Conservation (phyloP, 345 rosid genomes). For the Brassica carinata region DNA sequence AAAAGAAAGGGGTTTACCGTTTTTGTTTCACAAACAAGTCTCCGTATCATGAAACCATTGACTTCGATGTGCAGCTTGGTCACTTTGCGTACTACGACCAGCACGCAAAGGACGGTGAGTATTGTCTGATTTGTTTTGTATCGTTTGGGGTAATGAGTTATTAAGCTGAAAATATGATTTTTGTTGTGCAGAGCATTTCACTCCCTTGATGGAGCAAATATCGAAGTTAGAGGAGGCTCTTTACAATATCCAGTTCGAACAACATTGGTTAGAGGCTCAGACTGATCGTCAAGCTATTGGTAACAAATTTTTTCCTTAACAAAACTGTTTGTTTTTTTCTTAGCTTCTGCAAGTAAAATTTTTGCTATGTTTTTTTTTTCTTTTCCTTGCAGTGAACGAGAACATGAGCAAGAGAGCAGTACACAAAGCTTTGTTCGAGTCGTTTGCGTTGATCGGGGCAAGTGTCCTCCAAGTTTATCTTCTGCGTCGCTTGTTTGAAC, state of each 20-base stretch:
- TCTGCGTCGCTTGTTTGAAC: conserved; percentile 65
- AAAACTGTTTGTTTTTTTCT: neutral
- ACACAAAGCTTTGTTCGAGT: conserved; percentile 67
- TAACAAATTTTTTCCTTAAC: neutral
- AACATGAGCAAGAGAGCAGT: conserved; percentile 65
- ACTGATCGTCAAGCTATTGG: conserved; percentile 70
- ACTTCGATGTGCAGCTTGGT: conserved; percentile 67
- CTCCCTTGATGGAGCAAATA: conserved; percentile 64
- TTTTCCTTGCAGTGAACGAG: conserved; percentile 57
- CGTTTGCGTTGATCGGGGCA: conserved; percentile 60
- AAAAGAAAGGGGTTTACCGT: conserved; percentile 58
- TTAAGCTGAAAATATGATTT: conserved; percentile 8
- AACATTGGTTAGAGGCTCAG: conserved; percentile 85
- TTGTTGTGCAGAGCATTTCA: conserved; percentile 56
- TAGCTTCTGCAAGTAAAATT: neutral
- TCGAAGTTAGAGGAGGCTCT: conserved; percentile 69
- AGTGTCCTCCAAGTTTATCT: conserved; percentile 68
- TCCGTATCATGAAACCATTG: conserved; percentile 71
- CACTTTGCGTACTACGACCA: conserved; percentile 63
- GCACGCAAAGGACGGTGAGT: conserved; percentile 71
- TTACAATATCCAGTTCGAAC: conserved; percentile 72
- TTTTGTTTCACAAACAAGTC: conserved; percentile 77
- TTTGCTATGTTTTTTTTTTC: neutral
- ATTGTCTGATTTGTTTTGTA: neutral
- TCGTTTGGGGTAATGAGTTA: neutral